These are phyloP conservation scores for Moricandia moricandioides DNA, from an alignment of 345 rosid species.

Conservation along the genomic window DNA sequence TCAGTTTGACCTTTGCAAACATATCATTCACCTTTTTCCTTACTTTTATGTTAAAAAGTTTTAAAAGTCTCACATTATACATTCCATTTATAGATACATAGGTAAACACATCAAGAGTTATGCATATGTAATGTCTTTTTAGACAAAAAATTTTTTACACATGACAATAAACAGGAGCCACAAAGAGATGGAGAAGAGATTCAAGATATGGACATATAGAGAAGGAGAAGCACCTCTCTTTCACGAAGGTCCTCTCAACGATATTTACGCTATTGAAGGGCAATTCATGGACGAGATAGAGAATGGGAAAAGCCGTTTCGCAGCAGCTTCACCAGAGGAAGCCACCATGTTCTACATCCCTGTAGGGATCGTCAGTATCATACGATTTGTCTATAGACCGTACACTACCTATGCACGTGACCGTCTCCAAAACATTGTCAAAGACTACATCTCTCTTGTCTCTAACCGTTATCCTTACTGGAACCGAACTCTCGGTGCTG, in stretches of 20 bases:
- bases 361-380: slow-evolving; percentile 39
- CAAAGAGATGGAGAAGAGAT: slow-evolving; percentile 53
- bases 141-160: not conserved
- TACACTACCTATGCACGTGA: slow-evolving; percentile 37
- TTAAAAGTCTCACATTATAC: slow-evolving; percentile 20
- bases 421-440: slow-evolving; percentile 35
- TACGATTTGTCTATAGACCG: slow-evolving; percentile 43
- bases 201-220: slow-evolving; percentile 53
- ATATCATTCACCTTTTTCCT: slow-evolving; percentile 18
- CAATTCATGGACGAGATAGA: slow-evolving; percentile 61
- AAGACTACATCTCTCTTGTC: slow-evolving; percentile 43
- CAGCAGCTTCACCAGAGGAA: slow-evolving; percentile 45
- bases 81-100: slow-evolving; percentile 4
- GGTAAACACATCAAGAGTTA: not conserved
- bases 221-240: slow-evolving; percentile 55
- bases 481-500: slow-evolving; percentile 62
- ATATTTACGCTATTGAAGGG: slow-evolving; percentile 52
- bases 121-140: slow-evolving; percentile 32
- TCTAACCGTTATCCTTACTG: slow-evolving; percentile 55
- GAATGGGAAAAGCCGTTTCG: slow-evolving; percentile 38
- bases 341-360: slow-evolving; percentile 56
- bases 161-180: slow-evolving; percentile 42
- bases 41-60: slow-evolving; percentile 30
- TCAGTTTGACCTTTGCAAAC: slow-evolving; percentile 13
- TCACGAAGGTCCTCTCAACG: slow-evolving; percentile 42